Evolutionary conservation across 305 asterid genomes (phyloP).

Genomic region (Stenogyne calaminthoides): DNA sequence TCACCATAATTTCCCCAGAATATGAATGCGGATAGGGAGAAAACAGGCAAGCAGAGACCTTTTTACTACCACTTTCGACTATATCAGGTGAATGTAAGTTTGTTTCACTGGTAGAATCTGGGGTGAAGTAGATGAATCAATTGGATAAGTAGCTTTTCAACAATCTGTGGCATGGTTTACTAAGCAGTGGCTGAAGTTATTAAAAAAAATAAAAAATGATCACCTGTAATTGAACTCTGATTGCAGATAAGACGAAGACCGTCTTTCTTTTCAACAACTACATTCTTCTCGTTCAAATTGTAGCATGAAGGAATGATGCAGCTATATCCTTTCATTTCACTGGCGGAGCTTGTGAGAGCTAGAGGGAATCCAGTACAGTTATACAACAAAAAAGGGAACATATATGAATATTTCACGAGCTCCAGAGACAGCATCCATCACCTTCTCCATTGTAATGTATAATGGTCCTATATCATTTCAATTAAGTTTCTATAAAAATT

Average conservation of each 20-base stretch:
- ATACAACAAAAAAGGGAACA: conserved; percentile 83
- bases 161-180: conserved; percentile 22
- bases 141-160: conserved; percentile 24
- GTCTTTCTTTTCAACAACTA: conserved; percentile 53
- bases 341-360: conserved; percentile 60
- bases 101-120: conserved; percentile 49
- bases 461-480: conserved; percentile 66
- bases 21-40: conserved; percentile 78
- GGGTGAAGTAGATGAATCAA: conserved; percentile 37
- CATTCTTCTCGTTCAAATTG: conserved; percentile 62
- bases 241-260: conserved; percentile 75
- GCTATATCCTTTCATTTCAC: conserved; percentile 63
- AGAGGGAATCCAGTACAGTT: conserved; percentile 93
- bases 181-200: conserved; percentile 31
- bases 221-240: conserved; percentile 51
- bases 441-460: conserved; percentile 78
- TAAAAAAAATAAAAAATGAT: conserved; percentile 17
- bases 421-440: conserved; percentile 95
- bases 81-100: conserved; percentile 43
- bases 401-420: conserved; percentile 88
- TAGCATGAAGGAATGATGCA: conserved; percentile 81
- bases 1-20: conserved; percentile 74
- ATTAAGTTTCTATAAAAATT: conserved; percentile 14
- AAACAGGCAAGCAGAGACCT: conserved; percentile 73
- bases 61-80: conserved; percentile 43